Evolutionary conservation across 2,329 filamentous ascomycete species (phyloP).

Genomic region (Ophiostoma pallidulum): DNA sequence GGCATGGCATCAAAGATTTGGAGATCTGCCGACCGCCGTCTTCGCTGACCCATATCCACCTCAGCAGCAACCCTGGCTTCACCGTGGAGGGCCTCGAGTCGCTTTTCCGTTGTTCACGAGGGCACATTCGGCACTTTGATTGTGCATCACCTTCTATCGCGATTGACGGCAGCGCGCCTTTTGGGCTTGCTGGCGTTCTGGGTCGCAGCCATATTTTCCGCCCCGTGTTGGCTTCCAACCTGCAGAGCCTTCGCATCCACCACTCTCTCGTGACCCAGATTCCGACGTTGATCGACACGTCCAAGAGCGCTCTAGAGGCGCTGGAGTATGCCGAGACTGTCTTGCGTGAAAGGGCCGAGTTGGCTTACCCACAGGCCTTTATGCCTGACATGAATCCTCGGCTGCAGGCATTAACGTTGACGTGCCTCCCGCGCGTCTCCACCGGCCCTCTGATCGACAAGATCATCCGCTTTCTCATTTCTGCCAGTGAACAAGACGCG

Average conservation of each 20-base stretch:
- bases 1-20: conserved; percentile 16
- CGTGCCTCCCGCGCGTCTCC: conserved; percentile 44
- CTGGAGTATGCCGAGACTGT: conserved; percentile 36
- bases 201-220: conserved; percentile 40
- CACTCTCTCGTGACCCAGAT: conserved; percentile 51
- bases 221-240: conserved; percentile 42
- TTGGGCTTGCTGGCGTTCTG: conserved; percentile 32
- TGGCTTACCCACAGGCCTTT: conserved; percentile 39
- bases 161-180: conserved; percentile 10
- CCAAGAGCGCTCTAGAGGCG: conserved; percentile 27
- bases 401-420: conserved; percentile 43
- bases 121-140: conserved; percentile 43
- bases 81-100: conserved; percentile 33
- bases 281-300: conserved; percentile 33
- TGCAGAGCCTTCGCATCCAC: conserved; percentile 45
- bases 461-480: conserved; percentile 38
- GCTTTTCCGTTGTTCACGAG: conserved; percentile 34
- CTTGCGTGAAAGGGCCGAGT: conserved; percentile 33
- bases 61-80: conserved; percentile 39
- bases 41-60: conserved; percentile 44
- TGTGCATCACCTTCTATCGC: conserved; percentile 34
- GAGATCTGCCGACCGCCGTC: conserved; percentile 20
- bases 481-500: conserved; percentile 40
- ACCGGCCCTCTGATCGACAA: conserved; percentile 38
- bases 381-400: conserved; percentile 49